Percentiles rank a stretch among this genome's conserved stretches.
These are phyloP conservation scores for Lasiodiplodia theobromae DNA, from an alignment of 2,329 filamentous ascomycete species.

Conservation along the genomic window DNA sequence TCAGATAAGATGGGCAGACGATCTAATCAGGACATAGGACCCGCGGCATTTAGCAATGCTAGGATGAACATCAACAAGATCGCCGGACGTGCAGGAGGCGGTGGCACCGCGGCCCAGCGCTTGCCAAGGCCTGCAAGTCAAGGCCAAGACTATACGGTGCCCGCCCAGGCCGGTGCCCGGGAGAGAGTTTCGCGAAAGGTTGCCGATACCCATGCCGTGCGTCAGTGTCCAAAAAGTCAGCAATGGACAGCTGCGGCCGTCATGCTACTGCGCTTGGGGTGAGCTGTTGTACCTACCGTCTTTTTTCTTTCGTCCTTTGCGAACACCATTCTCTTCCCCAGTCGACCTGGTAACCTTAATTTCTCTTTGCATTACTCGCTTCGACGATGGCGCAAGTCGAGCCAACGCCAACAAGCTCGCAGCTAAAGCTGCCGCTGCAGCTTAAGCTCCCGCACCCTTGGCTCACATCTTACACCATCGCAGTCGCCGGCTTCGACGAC, in stretches of 20 bases:
- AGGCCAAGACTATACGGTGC: background rate
- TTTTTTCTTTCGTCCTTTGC: background rate
- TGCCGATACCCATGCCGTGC: background rate
- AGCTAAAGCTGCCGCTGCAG: constrained; percentile 9
- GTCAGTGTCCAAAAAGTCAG: background rate
- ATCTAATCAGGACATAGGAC: constrained; percentile 15
- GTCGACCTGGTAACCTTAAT: background rate
- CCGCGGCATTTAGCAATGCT: constrained; percentile 15
- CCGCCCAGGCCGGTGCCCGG: background rate
- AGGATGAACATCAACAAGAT: background rate
- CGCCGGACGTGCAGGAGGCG: background rate
- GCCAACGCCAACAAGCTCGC: background rate
- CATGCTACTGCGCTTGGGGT: background rate
- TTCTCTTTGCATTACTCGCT: background rate
- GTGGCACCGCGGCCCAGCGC: background rate
- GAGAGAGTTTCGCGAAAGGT: no score
- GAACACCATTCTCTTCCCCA: background rate
- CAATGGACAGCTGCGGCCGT: background rate
- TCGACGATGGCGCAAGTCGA: background rate
- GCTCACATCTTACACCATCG: constrained; percentile 41
- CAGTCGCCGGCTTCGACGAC: background rate
- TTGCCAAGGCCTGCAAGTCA: no score
- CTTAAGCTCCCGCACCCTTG: constrained; percentile 43
- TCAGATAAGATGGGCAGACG: constrained; percentile 16
- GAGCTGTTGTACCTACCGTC: background rate